These are phyloP conservation scores for Tricholoma terreum DNA, from an alignment of 768 basidiomycete species.

Conservation along the genomic window DNA sequence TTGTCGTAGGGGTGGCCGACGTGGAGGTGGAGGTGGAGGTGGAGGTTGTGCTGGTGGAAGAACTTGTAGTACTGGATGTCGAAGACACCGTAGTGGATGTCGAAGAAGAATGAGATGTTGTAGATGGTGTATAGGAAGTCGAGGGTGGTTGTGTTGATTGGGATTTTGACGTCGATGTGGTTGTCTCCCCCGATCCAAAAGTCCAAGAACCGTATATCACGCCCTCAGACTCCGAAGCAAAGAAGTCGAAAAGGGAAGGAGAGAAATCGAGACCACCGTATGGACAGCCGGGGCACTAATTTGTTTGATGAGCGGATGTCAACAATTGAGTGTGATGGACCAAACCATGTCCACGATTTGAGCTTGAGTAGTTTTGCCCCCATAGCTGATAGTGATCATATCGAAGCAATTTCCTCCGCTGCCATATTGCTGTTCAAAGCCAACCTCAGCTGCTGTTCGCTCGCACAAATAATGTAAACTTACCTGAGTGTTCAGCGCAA, in stretches of 20 bases:
- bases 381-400: slow-evolving; percentile 48
- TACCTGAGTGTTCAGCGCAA: slow-evolving; percentile 26
- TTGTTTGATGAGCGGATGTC: not conserved
- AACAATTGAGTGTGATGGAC: not conserved
- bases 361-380: slow-evolving; percentile 42
- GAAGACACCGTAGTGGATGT: not conserved
- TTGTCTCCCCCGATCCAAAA: slow-evolving; percentile 21
- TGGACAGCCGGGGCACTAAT: slow-evolving; percentile 50
- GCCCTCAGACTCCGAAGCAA: slow-evolving; percentile 39
- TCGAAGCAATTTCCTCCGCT: slow-evolving; percentile 42
- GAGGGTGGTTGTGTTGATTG: slow-evolving; percentile 11
- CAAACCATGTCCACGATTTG: slow-evolving; percentile 50
- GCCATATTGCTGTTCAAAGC: slow-evolving; percentile 17
- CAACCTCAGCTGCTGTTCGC: not conserved
- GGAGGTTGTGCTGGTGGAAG: slow-evolving; percentile 11
- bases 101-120: not conserved
- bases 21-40: slow-evolving; percentile 7
- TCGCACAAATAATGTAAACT: not conserved
- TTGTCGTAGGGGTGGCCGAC: slow-evolving; percentile 7
- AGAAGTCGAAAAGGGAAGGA: slow-evolving; percentile 48
- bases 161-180: slow-evolving; percentile 10
- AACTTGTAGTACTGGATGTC: slow-evolving; percentile 10
- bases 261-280: slow-evolving; percentile 52
- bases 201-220: slow-evolving; percentile 47
- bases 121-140: not conserved